Percentiles rank a stretch among this genome's conserved stretches.
Conservation (phyloP, 139 green algal genomes). For the Chlorella sp. region DNA sequence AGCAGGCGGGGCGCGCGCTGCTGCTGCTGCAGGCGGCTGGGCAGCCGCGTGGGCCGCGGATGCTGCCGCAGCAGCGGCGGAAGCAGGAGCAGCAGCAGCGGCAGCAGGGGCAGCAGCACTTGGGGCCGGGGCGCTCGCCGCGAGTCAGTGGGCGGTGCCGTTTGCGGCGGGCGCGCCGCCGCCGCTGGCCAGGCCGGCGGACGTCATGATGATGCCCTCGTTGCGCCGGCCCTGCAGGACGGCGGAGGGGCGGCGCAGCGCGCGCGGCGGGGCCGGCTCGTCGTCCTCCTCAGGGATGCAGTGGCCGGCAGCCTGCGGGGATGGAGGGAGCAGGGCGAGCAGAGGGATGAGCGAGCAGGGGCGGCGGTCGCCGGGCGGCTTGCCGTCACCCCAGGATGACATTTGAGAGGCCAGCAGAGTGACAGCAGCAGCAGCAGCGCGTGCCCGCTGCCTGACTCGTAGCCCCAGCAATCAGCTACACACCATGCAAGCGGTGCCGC, state of each 20-base stretch:
- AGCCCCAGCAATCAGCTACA: too few species aligned
- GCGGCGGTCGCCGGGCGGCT: too few species aligned
- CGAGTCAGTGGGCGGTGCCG: slow-evolving; percentile 24
- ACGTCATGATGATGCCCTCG: slow-evolving; percentile 9
- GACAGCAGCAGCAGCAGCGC: too few species aligned
- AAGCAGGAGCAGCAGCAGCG: neutral
- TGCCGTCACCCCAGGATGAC: too few species aligned
- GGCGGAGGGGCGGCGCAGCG: neutral
- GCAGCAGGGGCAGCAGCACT: neutral
- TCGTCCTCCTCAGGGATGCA: slow-evolving; percentile 29
- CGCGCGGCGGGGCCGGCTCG: neutral
- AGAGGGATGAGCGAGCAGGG: too few species aligned
- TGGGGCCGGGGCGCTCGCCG: neutral
- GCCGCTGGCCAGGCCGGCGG: too few species aligned
- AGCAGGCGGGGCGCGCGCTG: neutral
- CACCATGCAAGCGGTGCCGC: too few species aligned
- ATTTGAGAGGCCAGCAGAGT: too few species aligned
- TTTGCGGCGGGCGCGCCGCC: neutral
- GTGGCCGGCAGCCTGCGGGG: slow-evolving; percentile 23
- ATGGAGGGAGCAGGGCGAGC: neutral
- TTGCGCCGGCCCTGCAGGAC: slow-evolving; percentile 10
- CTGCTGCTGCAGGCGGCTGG: too few species aligned
- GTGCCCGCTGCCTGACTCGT: too few species aligned
- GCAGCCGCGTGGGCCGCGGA: too few species aligned
- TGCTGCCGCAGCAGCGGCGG: neutral